phyloP scores from a whole-genome alignment of 345 rosid genomes.

The Hibiscus trionum region DNA sequence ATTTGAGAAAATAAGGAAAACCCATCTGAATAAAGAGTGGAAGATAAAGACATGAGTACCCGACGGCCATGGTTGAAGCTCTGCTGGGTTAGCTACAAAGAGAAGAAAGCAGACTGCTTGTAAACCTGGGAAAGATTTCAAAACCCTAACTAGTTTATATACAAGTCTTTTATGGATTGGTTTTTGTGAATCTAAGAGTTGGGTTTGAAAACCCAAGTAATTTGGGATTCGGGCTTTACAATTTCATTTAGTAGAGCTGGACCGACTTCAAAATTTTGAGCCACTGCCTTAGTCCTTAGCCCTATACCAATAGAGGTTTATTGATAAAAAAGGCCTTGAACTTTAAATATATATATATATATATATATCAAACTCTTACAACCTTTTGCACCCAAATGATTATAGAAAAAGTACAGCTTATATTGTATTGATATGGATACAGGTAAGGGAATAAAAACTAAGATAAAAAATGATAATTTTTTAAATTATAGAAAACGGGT shows the following conservation, averaged over 20 bases:
- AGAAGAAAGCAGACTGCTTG: slow-evolving; percentile 8
- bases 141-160: slow-evolving; percentile 19
- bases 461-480: too few species aligned
- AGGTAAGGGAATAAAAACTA: too few species aligned
- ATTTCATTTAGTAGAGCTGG: not conserved
- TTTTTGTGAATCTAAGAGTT: not conserved
- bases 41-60: not conserved
- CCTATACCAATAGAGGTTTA: not conserved
- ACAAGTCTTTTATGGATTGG: not conserved
- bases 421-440: too few species aligned
- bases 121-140: not conserved
- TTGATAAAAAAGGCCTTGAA: too few species aligned
- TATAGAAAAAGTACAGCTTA: too few species aligned
- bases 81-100: not conserved
- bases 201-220: not conserved
- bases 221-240: not conserved
- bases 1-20: not conserved
- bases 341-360: too few species aligned
- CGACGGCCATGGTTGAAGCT: slow-evolving; percentile 17
- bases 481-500: too few species aligned
- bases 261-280: not conserved
- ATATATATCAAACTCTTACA: too few species aligned
- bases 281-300: not conserved
- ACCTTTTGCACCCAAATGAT: too few species aligned
- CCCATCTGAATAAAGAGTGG: not conserved